Evolutionary conservation across 228 moss, liverwort and hornwort species (phyloP).

Genomic region (Sphagnum magellanicum): DNA sequence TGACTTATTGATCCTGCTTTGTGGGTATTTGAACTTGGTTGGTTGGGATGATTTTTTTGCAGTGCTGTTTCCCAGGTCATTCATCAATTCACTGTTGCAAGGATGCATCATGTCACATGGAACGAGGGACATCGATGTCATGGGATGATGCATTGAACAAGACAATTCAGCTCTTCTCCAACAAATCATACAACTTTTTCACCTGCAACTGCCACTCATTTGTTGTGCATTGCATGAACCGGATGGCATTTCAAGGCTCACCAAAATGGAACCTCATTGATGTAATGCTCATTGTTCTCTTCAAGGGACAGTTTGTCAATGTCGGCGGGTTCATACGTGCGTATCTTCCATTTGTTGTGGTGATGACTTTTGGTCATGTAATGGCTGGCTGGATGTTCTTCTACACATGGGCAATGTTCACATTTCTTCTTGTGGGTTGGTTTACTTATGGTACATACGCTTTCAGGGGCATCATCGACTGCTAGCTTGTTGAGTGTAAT

Average conservation of each 20-base stretch:
- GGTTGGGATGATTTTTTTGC: conserved; percentile 8
- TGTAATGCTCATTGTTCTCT: conserved; percentile 52
- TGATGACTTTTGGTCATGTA: conserved; percentile 60
- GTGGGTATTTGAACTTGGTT: too few species aligned
- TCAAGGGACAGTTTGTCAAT: conserved; percentile 65
- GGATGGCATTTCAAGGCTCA: conserved; percentile 70
- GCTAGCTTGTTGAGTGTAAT: conserved; percentile 13
- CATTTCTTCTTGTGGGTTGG: conserved; percentile 63
- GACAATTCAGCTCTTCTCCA: conserved; percentile 58
- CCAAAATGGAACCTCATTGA: conserved; percentile 77
- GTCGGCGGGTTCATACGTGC: conserved; percentile 41
- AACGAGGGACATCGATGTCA: conserved; percentile 65
- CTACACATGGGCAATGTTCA: conserved; percentile 78
- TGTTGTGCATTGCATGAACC: conserved; percentile 81
- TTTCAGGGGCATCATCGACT: conserved; percentile 75
- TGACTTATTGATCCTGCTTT: too few species aligned
- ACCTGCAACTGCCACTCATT: conserved; percentile 98
- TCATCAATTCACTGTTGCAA: conserved; percentile 50
- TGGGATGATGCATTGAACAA: conserved; percentile 82
- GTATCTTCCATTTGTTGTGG: conserved; percentile 55
- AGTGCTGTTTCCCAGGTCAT: conserved; percentile 84
- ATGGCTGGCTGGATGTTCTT: conserved; percentile 78
- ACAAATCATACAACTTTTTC: conserved; percentile 80
- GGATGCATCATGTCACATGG: conserved; percentile 39
- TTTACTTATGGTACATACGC: conserved; percentile 79